phyloP scores from a whole-genome alignment of 371 early-diverging fungal genomes.

The Cokeromyces recurvatus region DNA sequence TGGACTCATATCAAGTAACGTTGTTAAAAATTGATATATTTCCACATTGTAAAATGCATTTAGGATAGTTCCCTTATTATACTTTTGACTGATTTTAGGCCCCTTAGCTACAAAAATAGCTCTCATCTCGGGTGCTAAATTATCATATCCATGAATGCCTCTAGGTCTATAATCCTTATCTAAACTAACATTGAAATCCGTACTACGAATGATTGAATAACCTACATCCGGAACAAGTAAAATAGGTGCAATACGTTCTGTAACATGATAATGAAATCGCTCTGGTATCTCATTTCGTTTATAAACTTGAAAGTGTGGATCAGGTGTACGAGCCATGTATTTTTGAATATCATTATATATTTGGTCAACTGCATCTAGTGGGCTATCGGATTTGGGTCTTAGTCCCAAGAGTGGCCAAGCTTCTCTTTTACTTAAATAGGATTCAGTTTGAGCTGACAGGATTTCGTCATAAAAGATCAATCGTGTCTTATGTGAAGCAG shows the following conservation, averaged over 20 bases:
- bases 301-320: slow-evolving; percentile 59
- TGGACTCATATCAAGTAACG: slow-evolving; percentile 23
- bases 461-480: slow-evolving; percentile 72
- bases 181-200: neutral
- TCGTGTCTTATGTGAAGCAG: slow-evolving; percentile 41
- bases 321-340: slow-evolving; percentile 25
- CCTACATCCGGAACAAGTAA: slow-evolving; percentile 65
- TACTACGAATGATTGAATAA: slow-evolving; percentile 28
- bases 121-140: slow-evolving; percentile 70
- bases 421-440: slow-evolving; percentile 22
- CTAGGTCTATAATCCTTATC: slow-evolving; percentile 3
- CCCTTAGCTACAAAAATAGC: slow-evolving; percentile 82
- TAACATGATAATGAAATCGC: slow-evolving; percentile 56
- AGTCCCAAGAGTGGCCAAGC: slow-evolving; percentile 42
- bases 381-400: slow-evolving; percentile 41
- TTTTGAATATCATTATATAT: slow-evolving; percentile 31
- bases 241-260: slow-evolving; percentile 68
- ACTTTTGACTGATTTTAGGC: slow-evolving; percentile 49
- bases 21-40: slow-evolving; percentile 30
- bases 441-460: slow-evolving; percentile 18
- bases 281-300: slow-evolving; percentile 57
- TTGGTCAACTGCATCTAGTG: slow-evolving; percentile 18
- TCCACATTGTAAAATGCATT: slow-evolving; percentile 35
- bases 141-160: slow-evolving; percentile 89
- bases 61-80: slow-evolving; percentile 8